Conservation (phyloP, 257 asterid species). For the Penstemon newberryi region DNA sequence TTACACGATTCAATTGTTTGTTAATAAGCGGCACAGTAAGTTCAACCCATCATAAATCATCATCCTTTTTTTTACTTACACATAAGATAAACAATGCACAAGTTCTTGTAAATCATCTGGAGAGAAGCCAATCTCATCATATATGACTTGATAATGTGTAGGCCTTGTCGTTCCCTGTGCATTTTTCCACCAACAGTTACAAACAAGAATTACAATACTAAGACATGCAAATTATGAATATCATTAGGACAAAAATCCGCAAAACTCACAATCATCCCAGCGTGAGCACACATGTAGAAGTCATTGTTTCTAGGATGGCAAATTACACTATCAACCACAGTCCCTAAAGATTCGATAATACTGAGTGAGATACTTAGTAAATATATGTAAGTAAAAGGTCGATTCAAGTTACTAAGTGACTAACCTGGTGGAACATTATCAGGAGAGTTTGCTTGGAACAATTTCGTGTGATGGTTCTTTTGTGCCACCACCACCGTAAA, state of each 20-base stretch:
- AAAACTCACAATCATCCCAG: conserved; percentile 69
- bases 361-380: background rate
- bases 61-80: conserved; percentile 44
- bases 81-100: conserved; percentile 69
- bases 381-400: background rate
- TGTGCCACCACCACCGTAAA: conserved; percentile 64
- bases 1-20: background rate
- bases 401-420: background rate
- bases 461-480: conserved; percentile 73
- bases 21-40: background rate
- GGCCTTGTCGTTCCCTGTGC: conserved; percentile 76
- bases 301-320: conserved; percentile 65
- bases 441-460: conserved; percentile 46
- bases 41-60: background rate
- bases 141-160: conserved; percentile 70
- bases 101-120: conserved; percentile 73
- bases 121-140: conserved; percentile 68
- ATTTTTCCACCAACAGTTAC: background rate
- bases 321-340: conserved; percentile 60
- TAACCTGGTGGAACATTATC: conserved; percentile 76
- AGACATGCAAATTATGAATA: background rate
- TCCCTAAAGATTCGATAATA: conserved; percentile 43
- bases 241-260: background rate
- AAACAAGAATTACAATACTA: background rate
- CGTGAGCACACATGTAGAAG: conserved; percentile 82